Evolutionary conservation across 2,329 filamentous ascomycete species (phyloP).

Genomic region (Botrytis paeoniae): DNA sequence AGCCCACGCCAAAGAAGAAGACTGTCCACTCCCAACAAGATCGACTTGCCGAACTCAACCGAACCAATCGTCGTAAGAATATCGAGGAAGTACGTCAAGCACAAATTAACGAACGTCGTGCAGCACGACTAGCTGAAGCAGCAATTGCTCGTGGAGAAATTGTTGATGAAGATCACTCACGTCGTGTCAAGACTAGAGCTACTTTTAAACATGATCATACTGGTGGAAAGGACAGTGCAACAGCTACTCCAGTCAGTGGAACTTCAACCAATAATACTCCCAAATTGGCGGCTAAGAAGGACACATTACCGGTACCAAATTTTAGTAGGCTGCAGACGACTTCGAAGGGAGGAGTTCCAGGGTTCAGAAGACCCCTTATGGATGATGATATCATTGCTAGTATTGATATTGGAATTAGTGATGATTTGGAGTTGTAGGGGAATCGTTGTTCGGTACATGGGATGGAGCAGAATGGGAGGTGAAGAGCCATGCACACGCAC

Average conservation of each 20-base stretch:
- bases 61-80: slow-evolving; percentile 78
- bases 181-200: slow-evolving; percentile 63
- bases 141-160: slow-evolving; percentile 60
- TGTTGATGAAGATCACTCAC: slow-evolving; percentile 55
- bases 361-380: slow-evolving; percentile 74
- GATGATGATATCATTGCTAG: slow-evolving; percentile 91
- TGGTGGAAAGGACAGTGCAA: slow-evolving; percentile 51
- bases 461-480: not conserved
- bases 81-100: slow-evolving; percentile 88
- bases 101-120: slow-evolving; percentile 74
- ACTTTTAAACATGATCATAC: slow-evolving; percentile 66
- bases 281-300: slow-evolving; percentile 45
- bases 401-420: slow-evolving; percentile 87
- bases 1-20: slow-evolving; percentile 52
- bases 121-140: slow-evolving; percentile 57
- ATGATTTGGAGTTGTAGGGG: slow-evolving; percentile 52
- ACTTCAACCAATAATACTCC: slow-evolving; percentile 44
- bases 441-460: not conserved
- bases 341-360: slow-evolving; percentile 54
- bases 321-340: slow-evolving; percentile 42
- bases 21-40: slow-evolving; percentile 67
- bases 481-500: not conserved
- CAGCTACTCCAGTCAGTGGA: slow-evolving; percentile 48
- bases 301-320: slow-evolving; percentile 47
- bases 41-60: slow-evolving; percentile 78